Percentiles rank a stretch among this genome's conserved stretches.
Conservation (phyloP, 2,329 filamentous ascomycete species). For the Aspergillus japonicus region DNA sequence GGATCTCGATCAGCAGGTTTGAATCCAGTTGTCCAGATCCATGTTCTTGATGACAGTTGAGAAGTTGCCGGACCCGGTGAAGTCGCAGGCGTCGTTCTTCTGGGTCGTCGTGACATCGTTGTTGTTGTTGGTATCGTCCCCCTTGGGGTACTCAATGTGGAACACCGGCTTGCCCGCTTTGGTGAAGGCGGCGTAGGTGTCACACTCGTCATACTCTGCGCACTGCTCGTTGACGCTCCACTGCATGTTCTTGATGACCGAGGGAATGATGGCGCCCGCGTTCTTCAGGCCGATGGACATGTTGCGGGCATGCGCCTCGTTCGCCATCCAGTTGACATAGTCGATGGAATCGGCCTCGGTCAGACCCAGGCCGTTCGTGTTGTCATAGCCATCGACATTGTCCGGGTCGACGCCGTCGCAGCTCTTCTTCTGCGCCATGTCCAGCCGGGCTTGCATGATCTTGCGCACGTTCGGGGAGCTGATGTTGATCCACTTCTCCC, state of each 20-base stretch:
- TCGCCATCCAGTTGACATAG: slow-evolving; percentile 61
- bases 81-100: slow-evolving; percentile 49
- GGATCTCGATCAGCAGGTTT: slow-evolving; percentile 48
- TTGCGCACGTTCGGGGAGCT: slow-evolving; percentile 57
- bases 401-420: slow-evolving; percentile 71
- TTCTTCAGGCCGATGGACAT: slow-evolving; percentile 70
- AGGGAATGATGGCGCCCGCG: slow-evolving; percentile 57
- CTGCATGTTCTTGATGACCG: slow-evolving; percentile 54
- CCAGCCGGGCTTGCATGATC: slow-evolving; percentile 64
- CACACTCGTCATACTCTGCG: slow-evolving; percentile 60
- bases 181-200: slow-evolving; percentile 58
- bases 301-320: slow-evolving; percentile 53
- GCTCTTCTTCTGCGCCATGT: slow-evolving; percentile 59
- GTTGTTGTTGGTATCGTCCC: slow-evolving; percentile 41
- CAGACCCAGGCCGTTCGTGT: slow-evolving; percentile 62
- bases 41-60: slow-evolving; percentile 67
- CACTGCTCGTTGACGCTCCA: slow-evolving; percentile 73
- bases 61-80: slow-evolving; percentile 51
- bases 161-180: slow-evolving; percentile 66
- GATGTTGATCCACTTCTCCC: slow-evolving; percentile 66
- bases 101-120: slow-evolving; percentile 32
- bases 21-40: slow-evolving; percentile 62
- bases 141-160: slow-evolving; percentile 68
- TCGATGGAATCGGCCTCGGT: slow-evolving; percentile 57
- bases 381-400: slow-evolving; percentile 67